Base-by-base conservation (phyloP, 352 stramenopile species). In the Phytophthora syringae region DNA sequence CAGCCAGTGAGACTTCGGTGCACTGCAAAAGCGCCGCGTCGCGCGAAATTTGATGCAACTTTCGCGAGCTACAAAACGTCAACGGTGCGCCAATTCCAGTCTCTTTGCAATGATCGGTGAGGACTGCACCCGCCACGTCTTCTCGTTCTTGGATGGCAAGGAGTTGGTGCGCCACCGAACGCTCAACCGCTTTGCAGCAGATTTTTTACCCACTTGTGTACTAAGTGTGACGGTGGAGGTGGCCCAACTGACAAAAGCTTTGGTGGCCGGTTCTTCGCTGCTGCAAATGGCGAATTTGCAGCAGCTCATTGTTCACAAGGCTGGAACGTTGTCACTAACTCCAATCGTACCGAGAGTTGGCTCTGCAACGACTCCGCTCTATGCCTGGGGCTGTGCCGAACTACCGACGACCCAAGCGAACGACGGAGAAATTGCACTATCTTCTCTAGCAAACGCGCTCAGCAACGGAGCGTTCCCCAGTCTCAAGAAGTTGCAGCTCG, bases 371-470 rank as follows among this genome's bases (percentile, higher is more conserved):
- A 54, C 65, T 20, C 62, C 81, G n/a, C 76, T 92, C 1, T 84
- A 88, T 51, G 82, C 83, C 0, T 90, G 82, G 80, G 70, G 74
- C 27, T 93, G 80, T 64, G 59, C 73, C 0, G 81, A 93, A 52
- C 74, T 90, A 10, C 71, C 84, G 27, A 69, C 82, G 6, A 80
- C 44, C 13, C 78, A 89, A 58, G 64, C 69, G 27, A 91, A 89
- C 47, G 68, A 77, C 27, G 82, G 82, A 6, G 84, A 93, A 60
- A 48, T 52, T 12, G 76, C 83, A 12, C 70, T 90, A 43, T 53
- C 77, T 50, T 70, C 73, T 50, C 60, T 93, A 22, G 79, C 80
- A 3, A 30, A 53, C 18, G 69, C 71, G 1, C 49, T 93, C 5
- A 61, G 51, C 36, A 48, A 50, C 13, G 81, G 81, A 6, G 55